These are phyloP conservation scores for Globisporangium cylindrosporum DNA, from an alignment of 352 stramenopile genomes.

Conservation along the genomic window DNA sequence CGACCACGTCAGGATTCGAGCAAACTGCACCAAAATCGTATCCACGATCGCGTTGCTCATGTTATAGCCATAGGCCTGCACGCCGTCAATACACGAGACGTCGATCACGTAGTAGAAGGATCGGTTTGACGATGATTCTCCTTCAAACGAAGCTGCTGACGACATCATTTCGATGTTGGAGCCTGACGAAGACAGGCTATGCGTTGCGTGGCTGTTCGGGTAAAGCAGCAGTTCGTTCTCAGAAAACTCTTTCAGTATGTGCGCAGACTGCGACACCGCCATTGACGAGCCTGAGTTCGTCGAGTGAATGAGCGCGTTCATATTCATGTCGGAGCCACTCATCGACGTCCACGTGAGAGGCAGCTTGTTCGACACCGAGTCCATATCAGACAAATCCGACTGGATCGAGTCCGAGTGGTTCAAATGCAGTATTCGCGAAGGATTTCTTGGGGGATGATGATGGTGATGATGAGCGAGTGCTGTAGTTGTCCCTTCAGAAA, in stretches of 20 bases:
- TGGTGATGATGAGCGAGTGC: not conserved
- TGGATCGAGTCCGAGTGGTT: constrained; percentile 62
- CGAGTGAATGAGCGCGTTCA: constrained; percentile 13
- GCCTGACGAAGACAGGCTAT: not conserved
- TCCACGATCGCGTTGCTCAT: constrained; percentile 66
- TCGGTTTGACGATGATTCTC: constrained; percentile 25
- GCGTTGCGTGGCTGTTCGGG: constrained; percentile 10
- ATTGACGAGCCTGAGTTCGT: constrained; percentile 19
- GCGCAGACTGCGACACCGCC: not conserved
- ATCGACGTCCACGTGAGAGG: constrained; percentile 35
- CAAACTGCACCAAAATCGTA: constrained; percentile 44
- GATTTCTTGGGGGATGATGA: constrained; percentile 4
- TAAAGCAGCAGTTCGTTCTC: constrained; percentile 63
- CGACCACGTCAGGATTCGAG: constrained; percentile 69
- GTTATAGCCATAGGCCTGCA: constrained; percentile 77
- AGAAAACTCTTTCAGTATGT: constrained; percentile 32
- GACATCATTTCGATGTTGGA: constrained; percentile 4
- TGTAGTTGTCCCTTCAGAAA: not conserved
- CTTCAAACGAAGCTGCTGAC: constrained; percentile 1
- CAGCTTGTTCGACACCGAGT: constrained; percentile 42
- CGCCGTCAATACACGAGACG: constrained; percentile 49
- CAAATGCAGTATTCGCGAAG: constrained; percentile 10
- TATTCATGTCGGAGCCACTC: constrained; percentile 36
- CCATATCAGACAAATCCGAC: constrained; percentile 68
- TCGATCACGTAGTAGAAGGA: constrained; percentile 79